Evolutionary conservation across 1,139 yeast genomes (phyloP), one percentile per base, ranked within the genome.

Genomic region (Lodderomyces orthopsilosis): DNA sequence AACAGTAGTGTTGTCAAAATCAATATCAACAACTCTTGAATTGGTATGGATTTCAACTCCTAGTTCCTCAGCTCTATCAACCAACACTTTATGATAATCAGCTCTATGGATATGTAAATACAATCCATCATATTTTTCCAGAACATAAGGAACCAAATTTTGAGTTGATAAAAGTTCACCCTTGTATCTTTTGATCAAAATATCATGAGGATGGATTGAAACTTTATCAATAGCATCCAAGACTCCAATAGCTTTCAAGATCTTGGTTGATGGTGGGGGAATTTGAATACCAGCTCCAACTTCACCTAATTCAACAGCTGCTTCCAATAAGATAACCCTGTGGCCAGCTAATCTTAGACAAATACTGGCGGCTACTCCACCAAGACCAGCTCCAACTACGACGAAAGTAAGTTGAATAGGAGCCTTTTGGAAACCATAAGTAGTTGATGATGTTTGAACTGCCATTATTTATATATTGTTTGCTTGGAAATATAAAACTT

Each of bases 211-310:
- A 28, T 51, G 50, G 23, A 64, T 57, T 26, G 62, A 50, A 13
- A 47, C 36, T 3, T 50, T 47, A 28, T 51, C 49, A 8, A 66
- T 49, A 8, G 53, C 45, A 21, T 58, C 53, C 45, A 53, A 47
- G 41, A 60, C 49, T 1, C 70, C 70, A 43, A 59, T 55, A 8
- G 47, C 46, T 26, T 54, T 52, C 17, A 63, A 48, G 23, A 63
- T 55, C 37, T 53, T 49, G 32, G 58, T 52, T 17, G 66, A 55
- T 37, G 63, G 63, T 13, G 70, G 70, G n/a, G 67, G 66, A 27
- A 63, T 55, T 50, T 65, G 70, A 42, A 65, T 65, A 9, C 70
- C 70, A 6, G 74, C 75, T 6, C 75, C 75, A 9, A 69, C 71
- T 50, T 69, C 74, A 13, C 63, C 64, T n/a, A 64, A 52, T 36